These are phyloP conservation scores for Fusarium sp. DNA, from an alignment of 2,329 filamentous ascomycete genomes.

Conservation along the genomic window DNA sequence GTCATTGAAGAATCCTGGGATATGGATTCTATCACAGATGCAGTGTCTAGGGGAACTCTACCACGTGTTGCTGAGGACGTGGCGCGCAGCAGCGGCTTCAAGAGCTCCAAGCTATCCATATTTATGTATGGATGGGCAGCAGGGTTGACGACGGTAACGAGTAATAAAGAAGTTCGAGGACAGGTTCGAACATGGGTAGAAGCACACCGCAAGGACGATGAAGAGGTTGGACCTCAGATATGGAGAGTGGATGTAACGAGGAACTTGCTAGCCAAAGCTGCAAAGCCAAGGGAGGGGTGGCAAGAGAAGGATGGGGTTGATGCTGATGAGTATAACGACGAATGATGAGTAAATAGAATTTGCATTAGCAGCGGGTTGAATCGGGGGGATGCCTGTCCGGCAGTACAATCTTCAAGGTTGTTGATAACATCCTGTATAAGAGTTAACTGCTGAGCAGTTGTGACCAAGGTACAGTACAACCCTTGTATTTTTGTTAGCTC, in stretches of 20 bases:
- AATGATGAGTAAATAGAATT: not conserved
- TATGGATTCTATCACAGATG: slow-evolving; percentile 43
- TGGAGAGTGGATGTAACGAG: slow-evolving; percentile 55
- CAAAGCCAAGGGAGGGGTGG: slow-evolving; percentile 44
- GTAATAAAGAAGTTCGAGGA: slow-evolving; percentile 59
- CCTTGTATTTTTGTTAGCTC: no score
- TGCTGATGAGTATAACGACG: slow-evolving; percentile 17
- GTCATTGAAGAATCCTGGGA: slow-evolving; percentile 51
- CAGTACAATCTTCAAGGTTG: no score
- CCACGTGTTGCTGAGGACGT: slow-evolving; percentile 56
- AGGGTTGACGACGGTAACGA: slow-evolving; percentile 56
- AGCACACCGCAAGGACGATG: slow-evolving; percentile 45
- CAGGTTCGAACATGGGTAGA: slow-evolving; percentile 56
- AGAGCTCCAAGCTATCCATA: slow-evolving; percentile 57
- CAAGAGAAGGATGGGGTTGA: slow-evolving; percentile 16
- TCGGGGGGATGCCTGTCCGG: no score
- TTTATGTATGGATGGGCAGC: slow-evolving; percentile 59
- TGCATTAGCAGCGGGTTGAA: not conserved
- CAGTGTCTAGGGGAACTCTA: slow-evolving; percentile 47
- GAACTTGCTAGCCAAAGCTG: slow-evolving; percentile 55
- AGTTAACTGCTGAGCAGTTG: no score
- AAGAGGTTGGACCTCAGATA: slow-evolving; percentile 53
- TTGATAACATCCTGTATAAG: no score
- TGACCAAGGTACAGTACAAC: no score
- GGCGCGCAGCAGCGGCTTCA: slow-evolving; percentile 51